Conservation (phyloP, 768 basidiomycete genomes). For the Scleroderma bovista region DNA sequence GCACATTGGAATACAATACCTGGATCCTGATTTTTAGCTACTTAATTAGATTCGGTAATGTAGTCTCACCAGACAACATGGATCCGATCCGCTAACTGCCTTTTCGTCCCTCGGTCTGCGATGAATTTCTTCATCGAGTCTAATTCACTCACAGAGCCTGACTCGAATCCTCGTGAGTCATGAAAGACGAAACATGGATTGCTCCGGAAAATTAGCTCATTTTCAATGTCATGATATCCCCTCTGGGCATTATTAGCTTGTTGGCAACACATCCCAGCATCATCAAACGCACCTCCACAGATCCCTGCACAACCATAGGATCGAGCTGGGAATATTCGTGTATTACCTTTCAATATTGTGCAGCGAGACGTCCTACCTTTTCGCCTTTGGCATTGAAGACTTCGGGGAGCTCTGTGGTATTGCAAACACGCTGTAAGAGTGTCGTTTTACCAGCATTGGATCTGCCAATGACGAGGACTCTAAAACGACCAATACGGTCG, state of each 20-base stretch:
- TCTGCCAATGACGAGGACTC: constrained; percentile 37
- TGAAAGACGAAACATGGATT: constrained; percentile 35
- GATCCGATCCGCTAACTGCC: constrained; percentile 21
- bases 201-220: constrained; percentile 26
- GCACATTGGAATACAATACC: constrained; percentile 36
- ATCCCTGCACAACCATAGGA: background rate
- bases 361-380: constrained; percentile 7
- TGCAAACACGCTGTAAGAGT: constrained; percentile 33
- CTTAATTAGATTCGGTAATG: background rate
- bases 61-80: constrained; percentile 35
- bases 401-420: constrained; percentile 27
- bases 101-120: constrained; percentile 11
- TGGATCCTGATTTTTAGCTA: constrained; percentile 10
- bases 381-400: constrained; percentile 19
- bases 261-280: background rate
- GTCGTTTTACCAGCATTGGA: constrained; percentile 40
- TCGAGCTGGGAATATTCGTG: constrained; percentile 1
- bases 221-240: constrained; percentile 32
- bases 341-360: background rate
- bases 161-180: constrained; percentile 38
- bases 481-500: constrained; percentile 24
- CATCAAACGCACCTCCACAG: background rate
- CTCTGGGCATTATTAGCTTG: background rate
- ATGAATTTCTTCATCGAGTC: constrained; percentile 29
- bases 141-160: constrained; percentile 27